A percentile compares a stretch with the other conserved stretches of the same genome.
These are phyloP conservation scores for sweet orange (Citrus sinensis) DNA, from an alignment of 345 rosid species.

Conservation along the genomic window DVS_A1.0 CM039164.1:27577501-27578000, in stretches of 20 bases:
- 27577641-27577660: not conserved
- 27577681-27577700: not conserved
- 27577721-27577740: not conserved
- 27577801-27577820: no score
- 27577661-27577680: not conserved
- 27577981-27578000: conserved; percentile 81
- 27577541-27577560: conserved; percentile 71
- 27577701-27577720: not conserved
- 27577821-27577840: no score
- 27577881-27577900: not conserved
- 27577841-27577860: conserved; percentile 2
- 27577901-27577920: not conserved
- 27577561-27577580: not conserved
- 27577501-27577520: conserved; percentile 87
- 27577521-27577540: conserved; percentile 78
- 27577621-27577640: not conserved
- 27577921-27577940: not conserved
- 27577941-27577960: not conserved
- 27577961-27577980: conserved; percentile 51
- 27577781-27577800: no score
- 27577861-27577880: not conserved
- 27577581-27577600: not conserved
- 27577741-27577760: not conserved
- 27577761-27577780: no score
- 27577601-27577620: not conserved